These are phyloP conservation scores for Ceratobasidium sp. DNA, from an alignment of 1,284 basidiomycete species.

Conservation along the genomic window DNA sequence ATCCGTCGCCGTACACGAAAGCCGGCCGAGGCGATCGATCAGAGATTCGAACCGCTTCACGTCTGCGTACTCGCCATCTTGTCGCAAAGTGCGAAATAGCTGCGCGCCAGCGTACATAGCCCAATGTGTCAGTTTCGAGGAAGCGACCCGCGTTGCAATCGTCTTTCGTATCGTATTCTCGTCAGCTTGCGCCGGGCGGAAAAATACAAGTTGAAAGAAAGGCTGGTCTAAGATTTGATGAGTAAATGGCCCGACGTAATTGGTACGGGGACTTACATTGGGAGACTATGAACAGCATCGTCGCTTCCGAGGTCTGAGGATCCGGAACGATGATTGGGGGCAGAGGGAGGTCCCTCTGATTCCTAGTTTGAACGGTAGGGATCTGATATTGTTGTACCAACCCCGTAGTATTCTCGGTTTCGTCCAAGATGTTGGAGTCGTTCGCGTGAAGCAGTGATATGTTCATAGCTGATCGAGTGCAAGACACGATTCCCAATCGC, in stretches of 20 bases:
- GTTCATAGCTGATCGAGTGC: too few species aligned
- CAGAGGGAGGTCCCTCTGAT: not conserved
- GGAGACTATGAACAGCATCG: slow-evolving; percentile 6
- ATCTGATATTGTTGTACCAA: not conserved
- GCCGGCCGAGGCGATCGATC: not conserved
- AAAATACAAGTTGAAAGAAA: not conserved
- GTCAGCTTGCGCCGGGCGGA: not conserved
- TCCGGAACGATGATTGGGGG: not conserved
- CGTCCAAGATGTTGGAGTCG: too few species aligned
- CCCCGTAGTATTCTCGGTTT: not conserved
- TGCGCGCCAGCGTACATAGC: slow-evolving; percentile 23
- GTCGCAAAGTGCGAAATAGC: not conserved
- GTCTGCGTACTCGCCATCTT: not conserved
- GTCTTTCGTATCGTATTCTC: not conserved
- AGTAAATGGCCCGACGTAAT: not conserved
- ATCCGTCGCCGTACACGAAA: not conserved
- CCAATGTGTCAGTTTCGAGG: not conserved
- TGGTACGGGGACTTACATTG: not conserved
- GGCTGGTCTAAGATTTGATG: not conserved
- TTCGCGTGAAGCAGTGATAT: too few species aligned
- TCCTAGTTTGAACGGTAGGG: not conserved
- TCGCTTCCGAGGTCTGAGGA: not conserved
- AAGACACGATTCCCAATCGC: too few species aligned
- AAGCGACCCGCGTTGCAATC: not conserved
- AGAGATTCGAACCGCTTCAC: not conserved